phyloP scores from a whole-genome alignment of 2,329 filamentous ascomycete species.

The Alternaria longipes region DNA sequence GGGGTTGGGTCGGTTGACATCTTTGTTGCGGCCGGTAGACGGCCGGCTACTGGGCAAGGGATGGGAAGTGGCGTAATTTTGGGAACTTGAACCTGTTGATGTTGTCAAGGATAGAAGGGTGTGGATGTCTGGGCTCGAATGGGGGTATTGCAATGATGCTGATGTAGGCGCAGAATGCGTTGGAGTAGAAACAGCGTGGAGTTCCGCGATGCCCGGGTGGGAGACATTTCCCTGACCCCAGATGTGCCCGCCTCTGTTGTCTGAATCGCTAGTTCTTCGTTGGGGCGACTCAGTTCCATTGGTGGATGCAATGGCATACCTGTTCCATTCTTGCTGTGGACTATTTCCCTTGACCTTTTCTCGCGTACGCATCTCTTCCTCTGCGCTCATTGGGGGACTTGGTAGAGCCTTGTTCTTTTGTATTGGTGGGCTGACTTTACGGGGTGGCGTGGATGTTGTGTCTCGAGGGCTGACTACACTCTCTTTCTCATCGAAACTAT shows the following conservation, averaged over 20 bases:
- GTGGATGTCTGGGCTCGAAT: slow-evolving; percentile 17
- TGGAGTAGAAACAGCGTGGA: slow-evolving; percentile 23
- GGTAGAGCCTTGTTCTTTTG: slow-evolving; percentile 47
- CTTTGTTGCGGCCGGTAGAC: slow-evolving; percentile 10
- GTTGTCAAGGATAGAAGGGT: slow-evolving; percentile 1
- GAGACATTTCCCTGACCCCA: slow-evolving; percentile 16
- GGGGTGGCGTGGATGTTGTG: slow-evolving; percentile 18
- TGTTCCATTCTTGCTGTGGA: slow-evolving; percentile 18
- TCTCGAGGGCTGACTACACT: slow-evolving; percentile 14
- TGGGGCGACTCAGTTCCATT: slow-evolving; percentile 7
- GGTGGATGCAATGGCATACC: slow-evolving; percentile 5
- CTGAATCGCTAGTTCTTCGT: slow-evolving; percentile 21
- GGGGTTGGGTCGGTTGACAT: background rate
- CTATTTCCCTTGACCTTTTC: slow-evolving; percentile 23
- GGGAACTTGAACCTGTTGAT: slow-evolving; percentile 3
- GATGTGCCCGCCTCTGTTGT: slow-evolving; percentile 17
- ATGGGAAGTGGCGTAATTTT: slow-evolving; percentile 1
- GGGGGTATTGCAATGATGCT: slow-evolving; percentile 19
- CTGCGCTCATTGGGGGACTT: slow-evolving; percentile 31
- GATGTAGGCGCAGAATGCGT: slow-evolving; percentile 36
- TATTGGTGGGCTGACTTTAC: slow-evolving; percentile 31
- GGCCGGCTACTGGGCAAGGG: slow-evolving; percentile 9
- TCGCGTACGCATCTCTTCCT: slow-evolving; percentile 27
- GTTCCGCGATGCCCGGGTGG: slow-evolving; percentile 32
- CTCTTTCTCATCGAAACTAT: slow-evolving; percentile 26